Base-by-base conservation (phyloP, 2,329 filamentous ascomycete genomes). In the Hypoxylon sp. region DNA sequence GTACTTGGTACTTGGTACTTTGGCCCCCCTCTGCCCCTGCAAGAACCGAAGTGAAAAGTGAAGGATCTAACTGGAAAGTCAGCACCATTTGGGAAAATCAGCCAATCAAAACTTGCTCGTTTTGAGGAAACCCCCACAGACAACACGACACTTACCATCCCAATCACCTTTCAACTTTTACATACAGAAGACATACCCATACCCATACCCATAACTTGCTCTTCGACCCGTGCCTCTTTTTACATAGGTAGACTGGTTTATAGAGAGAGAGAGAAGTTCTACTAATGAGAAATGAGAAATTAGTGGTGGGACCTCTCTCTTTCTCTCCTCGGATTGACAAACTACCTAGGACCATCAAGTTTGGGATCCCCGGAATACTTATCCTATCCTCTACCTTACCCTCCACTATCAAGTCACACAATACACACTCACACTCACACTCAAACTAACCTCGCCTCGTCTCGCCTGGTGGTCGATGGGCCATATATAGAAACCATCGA, bases 41-140 rank as follows among this genome's bases (percentile, higher is more conserved):
- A 6, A 36, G 23, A 27, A 15, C 30, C 21, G 21, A 25, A 25
- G 35, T n/a, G n/a, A 26, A 42, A 46, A 47, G 43, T 50, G 45
- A 57, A 54, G 56, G 56, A 57, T 57, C 49, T 56, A 59, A 60
- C 55, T 47, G 32, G 49, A 63, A 60, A 60, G 51, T 60, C 48
- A 56, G 56, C 55, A 62, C 56, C 57, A 60, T 63, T 63, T 60
- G 29, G 37, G 26, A 29, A 8, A 32, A 41, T 9, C 34, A 61
- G 61, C 73, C 73, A 75, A 75, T 76, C 67, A 73, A 76, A 76
- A 75, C 73, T 75, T 76, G 73, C 73, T 75, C 73, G 73, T 63
- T 59, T 59, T 57, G 53, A n/a, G 55, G 45, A 51, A 51, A 58
- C 55, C 62, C 63, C 63, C 61, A 64, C 63, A 58, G 40, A 55